phyloP scores from a whole-genome alignment of 2,329 filamentous ascomycete genomes.

The Hypoxylon sp. region DNA sequence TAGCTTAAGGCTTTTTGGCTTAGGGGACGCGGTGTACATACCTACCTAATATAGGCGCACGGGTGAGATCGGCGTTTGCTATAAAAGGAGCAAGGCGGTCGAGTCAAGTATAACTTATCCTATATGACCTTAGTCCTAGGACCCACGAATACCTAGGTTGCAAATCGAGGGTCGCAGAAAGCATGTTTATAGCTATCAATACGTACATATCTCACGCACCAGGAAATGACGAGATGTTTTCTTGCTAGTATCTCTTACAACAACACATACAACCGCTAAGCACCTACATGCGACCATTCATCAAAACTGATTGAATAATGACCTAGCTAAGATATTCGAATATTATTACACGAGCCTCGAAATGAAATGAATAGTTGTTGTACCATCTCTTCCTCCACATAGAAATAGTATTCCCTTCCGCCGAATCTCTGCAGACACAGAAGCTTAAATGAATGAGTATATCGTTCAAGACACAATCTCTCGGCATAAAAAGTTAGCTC shows the following conservation, averaged over 20 bases:
- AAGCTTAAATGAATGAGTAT: background rate
- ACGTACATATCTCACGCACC: background rate
- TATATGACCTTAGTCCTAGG: background rate
- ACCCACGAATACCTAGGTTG: background rate
- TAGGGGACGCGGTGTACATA: slow-evolving; percentile 10
- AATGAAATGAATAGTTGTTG: background rate
- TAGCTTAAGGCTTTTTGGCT: background rate
- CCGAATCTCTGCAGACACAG: background rate
- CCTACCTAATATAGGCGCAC: slow-evolving; percentile 19
- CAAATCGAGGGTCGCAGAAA: background rate
- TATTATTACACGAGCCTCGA: background rate
- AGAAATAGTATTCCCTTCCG: background rate
- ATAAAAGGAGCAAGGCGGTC: slow-evolving; percentile 1
- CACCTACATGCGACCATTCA: background rate
- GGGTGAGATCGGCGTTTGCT: slow-evolving; percentile 27
- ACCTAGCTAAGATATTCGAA: background rate
- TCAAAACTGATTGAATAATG: background rate
- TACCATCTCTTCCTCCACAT: background rate
- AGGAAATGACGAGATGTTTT: background rate
- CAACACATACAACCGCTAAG: background rate
- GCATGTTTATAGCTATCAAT: slow-evolving; percentile 14
- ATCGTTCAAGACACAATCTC: background rate
- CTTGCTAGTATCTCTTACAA: background rate
- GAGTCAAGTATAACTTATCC: background rate
- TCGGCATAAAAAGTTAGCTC: background rate